A percentile compares a stretch with the other conserved stretches of the same genome.
Conservation (phyloP, 2,329 filamentous ascomycete species). For the Xylariaceae sp. region DNA sequence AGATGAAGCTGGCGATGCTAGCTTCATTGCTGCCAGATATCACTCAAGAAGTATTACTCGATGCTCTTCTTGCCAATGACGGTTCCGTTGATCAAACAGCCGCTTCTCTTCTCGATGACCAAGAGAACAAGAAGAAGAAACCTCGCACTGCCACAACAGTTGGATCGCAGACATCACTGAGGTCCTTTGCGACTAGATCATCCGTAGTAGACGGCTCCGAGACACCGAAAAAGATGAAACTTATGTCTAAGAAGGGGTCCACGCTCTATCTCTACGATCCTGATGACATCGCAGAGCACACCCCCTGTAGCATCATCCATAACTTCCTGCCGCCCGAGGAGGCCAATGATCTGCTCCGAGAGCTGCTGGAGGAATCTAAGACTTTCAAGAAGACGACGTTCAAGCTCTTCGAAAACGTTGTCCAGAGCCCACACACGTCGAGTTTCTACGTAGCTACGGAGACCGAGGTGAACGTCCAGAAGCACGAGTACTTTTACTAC, state of each 20-base stretch:
- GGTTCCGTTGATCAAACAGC: conserved; percentile 68
- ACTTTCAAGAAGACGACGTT: conserved; percentile 69
- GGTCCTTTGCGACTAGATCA: conserved; percentile 40
- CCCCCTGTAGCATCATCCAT: conserved; percentile 86
- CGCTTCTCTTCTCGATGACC: conserved; percentile 43
- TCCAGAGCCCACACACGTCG: conserved; percentile 77
- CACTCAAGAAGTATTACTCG: conserved; percentile 64
- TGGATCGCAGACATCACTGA: conserved; percentile 60
- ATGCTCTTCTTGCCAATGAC: conserved; percentile 70
- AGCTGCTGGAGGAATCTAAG: conserved; percentile 68
- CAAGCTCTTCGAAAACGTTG: conserved; percentile 82
- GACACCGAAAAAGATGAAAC: conserved; percentile 37
- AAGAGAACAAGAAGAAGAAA: conserved; percentile 25
- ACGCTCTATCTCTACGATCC: conserved; percentile 82
- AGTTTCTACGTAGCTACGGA: conserved; percentile 75
- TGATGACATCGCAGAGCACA: conserved; percentile 72
- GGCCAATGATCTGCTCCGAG: conserved; percentile 67
- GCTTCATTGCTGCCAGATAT: conserved; percentile 66
- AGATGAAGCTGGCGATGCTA: conserved; percentile 80
- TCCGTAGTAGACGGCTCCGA: conserved; percentile 11
- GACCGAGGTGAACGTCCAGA: conserved; percentile 64
- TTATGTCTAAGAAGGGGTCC: conserved; percentile 67
- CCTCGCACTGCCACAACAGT: conserved; percentile 31
- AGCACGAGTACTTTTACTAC: conserved; percentile 80
- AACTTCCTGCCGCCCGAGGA: conserved; percentile 72